Percentiles rank a stretch among this genome's conserved stretches.
These are phyloP conservation scores for Exophiala sideris DNA, from an alignment of 2,329 filamentous ascomycete genomes.

Conservation along the genomic window DNA sequence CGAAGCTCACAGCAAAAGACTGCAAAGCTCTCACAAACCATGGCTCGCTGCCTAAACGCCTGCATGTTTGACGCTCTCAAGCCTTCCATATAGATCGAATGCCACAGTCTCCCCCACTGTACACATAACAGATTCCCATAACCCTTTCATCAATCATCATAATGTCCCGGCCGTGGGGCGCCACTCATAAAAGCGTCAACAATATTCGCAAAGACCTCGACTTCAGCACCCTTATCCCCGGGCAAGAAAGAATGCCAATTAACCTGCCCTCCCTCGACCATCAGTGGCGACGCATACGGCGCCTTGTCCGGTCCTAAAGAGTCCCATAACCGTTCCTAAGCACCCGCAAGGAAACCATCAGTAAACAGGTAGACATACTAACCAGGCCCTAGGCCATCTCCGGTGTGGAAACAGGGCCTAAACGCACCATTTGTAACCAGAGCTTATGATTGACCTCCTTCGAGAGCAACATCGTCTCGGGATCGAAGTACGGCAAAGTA, in stretches of 20 bases:
- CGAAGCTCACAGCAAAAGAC: too few relatives aligned
- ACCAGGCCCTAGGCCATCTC: neutral
- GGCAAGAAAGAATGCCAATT: conserved; percentile 28
- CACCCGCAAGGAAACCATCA: too few relatives aligned
- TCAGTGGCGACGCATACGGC: conserved; percentile 22
- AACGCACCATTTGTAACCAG: conserved; percentile 26
- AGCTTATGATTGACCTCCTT: conserved; percentile 26
- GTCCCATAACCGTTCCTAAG: conserved; percentile 22
- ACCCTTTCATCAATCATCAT: neutral
- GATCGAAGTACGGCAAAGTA: conserved; percentile 26
- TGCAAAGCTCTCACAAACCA: too few relatives aligned
- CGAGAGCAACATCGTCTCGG: conserved; percentile 27
- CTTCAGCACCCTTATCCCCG: conserved; percentile 23
- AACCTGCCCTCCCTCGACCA: conserved; percentile 24
- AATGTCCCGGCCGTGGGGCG: conserved; percentile 2
- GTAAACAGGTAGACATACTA: neutral
- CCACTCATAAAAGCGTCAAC: conserved; percentile 23
- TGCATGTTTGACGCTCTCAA: too few relatives aligned
- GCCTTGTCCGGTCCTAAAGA: conserved; percentile 26
- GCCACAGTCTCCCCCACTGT: too few relatives aligned
- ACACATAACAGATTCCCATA: neutral
- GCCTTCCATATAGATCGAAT: neutral
- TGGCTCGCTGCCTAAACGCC: too few relatives aligned
- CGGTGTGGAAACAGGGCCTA: neutral
- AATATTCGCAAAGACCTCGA: conserved; percentile 13